phyloP scores from a whole-genome alignment of 2,329 filamentous ascomycete genomes.

The Tolypocladium tundrense region DNA sequence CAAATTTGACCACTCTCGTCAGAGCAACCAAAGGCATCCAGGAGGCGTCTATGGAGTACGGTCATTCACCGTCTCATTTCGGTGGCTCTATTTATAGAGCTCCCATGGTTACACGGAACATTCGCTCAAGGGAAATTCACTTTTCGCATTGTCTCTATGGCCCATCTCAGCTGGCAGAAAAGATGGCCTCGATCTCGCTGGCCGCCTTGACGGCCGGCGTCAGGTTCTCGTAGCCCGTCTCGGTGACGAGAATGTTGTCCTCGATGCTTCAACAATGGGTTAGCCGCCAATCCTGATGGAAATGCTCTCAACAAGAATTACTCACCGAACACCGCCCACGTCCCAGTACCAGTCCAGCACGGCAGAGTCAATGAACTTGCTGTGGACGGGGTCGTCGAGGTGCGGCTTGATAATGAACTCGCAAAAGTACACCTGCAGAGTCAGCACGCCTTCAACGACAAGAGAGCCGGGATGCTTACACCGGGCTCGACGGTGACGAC shows the following conservation, averaged over 20 bases:
- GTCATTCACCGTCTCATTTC: no score
- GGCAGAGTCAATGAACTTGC: slow-evolving; percentile 63
- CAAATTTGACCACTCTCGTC: neutral
- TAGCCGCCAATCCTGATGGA: neutral
- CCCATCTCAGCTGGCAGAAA: neutral
- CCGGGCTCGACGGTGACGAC: slow-evolving; percentile 95
- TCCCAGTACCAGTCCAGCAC: slow-evolving; percentile 74
- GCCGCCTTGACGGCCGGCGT: slow-evolving; percentile 63
- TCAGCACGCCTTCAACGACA: slow-evolving; percentile 1
- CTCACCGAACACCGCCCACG: slow-evolving; percentile 62
- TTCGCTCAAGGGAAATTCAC: no score
- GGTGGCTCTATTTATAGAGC: no score
- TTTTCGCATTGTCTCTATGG: neutral
- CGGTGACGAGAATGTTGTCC: slow-evolving; percentile 65
- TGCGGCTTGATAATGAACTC: slow-evolving; percentile 79
- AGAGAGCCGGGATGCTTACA: slow-evolving; percentile 32
- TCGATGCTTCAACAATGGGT: slow-evolving; percentile 34
- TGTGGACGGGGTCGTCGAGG: slow-evolving; percentile 59
- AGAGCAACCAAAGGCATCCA: neutral
- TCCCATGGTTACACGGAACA: no score
- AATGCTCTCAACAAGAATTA: slow-evolving; percentile 3
- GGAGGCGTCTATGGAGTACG: neutral
- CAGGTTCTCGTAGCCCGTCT: slow-evolving; percentile 59
- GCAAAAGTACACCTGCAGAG: slow-evolving; percentile 72
- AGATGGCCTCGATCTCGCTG: slow-evolving; percentile 42